phyloP scores from a whole-genome alignment of 2,329 filamentous ascomycete species.

The Ophiocordyceps robertsii region DNA sequence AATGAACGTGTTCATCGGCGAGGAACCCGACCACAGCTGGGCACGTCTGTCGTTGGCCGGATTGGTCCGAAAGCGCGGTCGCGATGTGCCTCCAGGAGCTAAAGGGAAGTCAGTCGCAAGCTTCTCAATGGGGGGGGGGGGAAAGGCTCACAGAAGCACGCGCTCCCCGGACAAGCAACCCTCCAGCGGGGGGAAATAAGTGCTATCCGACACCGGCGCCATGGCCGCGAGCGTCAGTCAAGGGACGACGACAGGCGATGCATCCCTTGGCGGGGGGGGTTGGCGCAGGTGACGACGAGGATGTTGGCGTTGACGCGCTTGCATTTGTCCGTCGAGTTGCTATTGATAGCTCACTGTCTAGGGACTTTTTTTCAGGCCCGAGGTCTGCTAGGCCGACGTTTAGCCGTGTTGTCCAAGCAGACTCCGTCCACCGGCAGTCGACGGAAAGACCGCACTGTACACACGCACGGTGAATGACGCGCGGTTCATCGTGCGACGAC shows the following conservation, averaged over 20 bases:
- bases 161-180: slow-evolving; percentile 72
- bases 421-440: too few species aligned
- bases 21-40: slow-evolving; percentile 54
- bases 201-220: slow-evolving; percentile 55
- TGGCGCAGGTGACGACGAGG: slow-evolving; percentile 8
- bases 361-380: slow-evolving; percentile 12
- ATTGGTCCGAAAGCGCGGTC: slow-evolving; percentile 41
- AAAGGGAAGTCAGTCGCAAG: slow-evolving; percentile 10
- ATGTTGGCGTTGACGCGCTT: slow-evolving; percentile 19
- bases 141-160: slow-evolving; percentile 57
- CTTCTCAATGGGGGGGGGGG: slow-evolving; percentile 1
- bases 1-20: slow-evolving; percentile 51
- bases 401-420: too few species aligned
- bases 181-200: slow-evolving; percentile 75
- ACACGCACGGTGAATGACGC: too few species aligned
- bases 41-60: slow-evolving; percentile 39
- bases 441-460: too few species aligned
- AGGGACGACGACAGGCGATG: slow-evolving; percentile 22
- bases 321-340: neutral
- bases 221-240: slow-evolving; percentile 46
- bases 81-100: slow-evolving; percentile 52
- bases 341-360: slow-evolving; percentile 1
- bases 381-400: neutral
- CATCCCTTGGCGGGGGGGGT: slow-evolving; percentile 19
- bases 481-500: too few species aligned